A percentile compares a stretch with the other conserved stretches of the same genome.
Evolutionary conservation across 2,329 filamentous ascomycete species (phyloP).

Genomic region (Esteya vermicola): DNA sequence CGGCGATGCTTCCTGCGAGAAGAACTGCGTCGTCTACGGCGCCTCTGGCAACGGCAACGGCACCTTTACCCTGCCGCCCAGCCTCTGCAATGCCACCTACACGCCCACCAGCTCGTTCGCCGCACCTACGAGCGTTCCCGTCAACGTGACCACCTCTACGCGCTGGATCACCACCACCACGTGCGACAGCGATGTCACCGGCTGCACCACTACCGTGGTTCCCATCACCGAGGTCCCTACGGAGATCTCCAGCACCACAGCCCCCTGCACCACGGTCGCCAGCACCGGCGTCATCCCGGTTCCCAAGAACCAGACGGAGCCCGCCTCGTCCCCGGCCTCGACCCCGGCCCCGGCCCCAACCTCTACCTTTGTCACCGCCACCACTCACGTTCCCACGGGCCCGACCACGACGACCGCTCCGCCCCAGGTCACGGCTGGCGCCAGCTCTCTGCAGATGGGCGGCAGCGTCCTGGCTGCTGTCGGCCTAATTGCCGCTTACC

Average conservation of each 20-base stretch:
- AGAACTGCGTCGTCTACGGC: conserved; percentile 33
- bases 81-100: conserved; percentile 19
- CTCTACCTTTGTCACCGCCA: background rate
- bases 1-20: conserved; percentile 32
- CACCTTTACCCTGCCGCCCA: conserved; percentile 22
- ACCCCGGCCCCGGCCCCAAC: background rate
- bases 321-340: too few species aligned
- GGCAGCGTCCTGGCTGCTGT: conserved; percentile 21
- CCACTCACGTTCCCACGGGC: conserved; percentile 7
- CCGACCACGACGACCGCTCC: conserved; percentile 4
- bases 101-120: conserved; percentile 7
- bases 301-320: background rate
- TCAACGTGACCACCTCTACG: conserved; percentile 1
- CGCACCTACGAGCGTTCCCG: conserved; percentile 7
- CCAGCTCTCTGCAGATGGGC: conserved; percentile 16
- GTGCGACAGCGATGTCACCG: background rate
- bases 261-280: conserved; percentile 5
- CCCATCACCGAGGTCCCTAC: too few species aligned
- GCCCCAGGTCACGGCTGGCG: conserved; percentile 12
- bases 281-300: background rate
- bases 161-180: background rate
- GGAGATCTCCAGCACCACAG: conserved; percentile 2
- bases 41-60: conserved; percentile 12
- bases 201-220: background rate
- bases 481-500: conserved; percentile 24